phyloP scores from a whole-genome alignment of 305 asterid species.

The Plantago lanceolata region DNA sequence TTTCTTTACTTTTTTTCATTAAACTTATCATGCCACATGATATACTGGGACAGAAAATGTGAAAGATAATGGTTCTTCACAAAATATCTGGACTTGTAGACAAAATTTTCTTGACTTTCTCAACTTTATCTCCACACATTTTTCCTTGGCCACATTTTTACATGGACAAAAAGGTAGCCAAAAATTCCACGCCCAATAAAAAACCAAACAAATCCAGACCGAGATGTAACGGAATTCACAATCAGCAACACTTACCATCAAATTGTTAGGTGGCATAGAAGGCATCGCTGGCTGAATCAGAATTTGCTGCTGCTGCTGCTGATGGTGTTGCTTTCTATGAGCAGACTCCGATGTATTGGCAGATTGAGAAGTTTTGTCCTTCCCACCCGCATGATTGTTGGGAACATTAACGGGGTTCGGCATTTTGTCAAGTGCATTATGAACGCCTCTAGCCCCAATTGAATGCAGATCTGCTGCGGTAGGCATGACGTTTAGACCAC shows the following conservation, averaged over 20 bases:
- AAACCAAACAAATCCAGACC: too few species aligned
- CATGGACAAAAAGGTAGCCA: background rate
- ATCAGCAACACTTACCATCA: constrained; percentile 45
- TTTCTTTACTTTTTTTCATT: too few species aligned
- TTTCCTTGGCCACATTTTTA: background rate
- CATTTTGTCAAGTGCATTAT: constrained; percentile 50
- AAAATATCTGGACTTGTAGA: background rate
- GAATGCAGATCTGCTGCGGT: constrained; percentile 40
- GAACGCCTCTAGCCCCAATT: constrained; percentile 36
- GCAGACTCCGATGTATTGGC: constrained; percentile 47
- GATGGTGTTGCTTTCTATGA: constrained; percentile 76
- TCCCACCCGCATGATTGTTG: constrained; percentile 37
- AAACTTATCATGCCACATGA: too few species aligned
- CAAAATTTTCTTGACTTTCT: background rate
- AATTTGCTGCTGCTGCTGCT: constrained; percentile 63
- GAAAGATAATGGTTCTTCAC: background rate
- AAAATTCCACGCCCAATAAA: background rate
- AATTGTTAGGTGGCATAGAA: constrained; percentile 66
- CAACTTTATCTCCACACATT: background rate
- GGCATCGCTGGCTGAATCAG: constrained; percentile 83
- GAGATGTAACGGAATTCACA: background rate
- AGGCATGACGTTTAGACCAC: constrained; percentile 53
- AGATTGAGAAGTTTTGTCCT: constrained; percentile 63
- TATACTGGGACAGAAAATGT: background rate
- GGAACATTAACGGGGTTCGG: constrained; percentile 38